These are phyloP conservation scores for Talaromyces pinophilus DNA, from an alignment of 2,329 filamentous ascomycete genomes.

Conservation along the genomic window DNA sequence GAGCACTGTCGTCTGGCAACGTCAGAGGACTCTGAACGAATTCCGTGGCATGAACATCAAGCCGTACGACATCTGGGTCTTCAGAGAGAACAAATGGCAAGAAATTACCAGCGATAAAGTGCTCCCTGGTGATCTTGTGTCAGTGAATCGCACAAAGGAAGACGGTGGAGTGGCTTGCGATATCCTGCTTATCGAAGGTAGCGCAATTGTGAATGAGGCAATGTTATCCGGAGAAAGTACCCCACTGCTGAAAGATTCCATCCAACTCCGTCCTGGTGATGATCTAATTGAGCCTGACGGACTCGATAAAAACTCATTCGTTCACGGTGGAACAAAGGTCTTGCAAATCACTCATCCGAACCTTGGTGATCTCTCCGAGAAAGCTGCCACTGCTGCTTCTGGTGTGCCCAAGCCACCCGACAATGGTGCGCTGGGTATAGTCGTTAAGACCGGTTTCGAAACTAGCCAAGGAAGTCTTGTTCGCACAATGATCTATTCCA, in stretches of 20 bases:
- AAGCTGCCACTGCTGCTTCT: slow-evolving; percentile 67
- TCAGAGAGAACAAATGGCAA: slow-evolving; percentile 81
- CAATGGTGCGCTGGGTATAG: slow-evolving; percentile 88
- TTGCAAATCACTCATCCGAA: slow-evolving; percentile 90
- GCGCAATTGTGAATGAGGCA: slow-evolving; percentile 96
- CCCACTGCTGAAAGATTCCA: slow-evolving; percentile 90
- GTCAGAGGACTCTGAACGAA: slow-evolving; percentile 90
- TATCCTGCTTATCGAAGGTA: slow-evolving; percentile 91
- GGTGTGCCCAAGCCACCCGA: slow-evolving; percentile 85
- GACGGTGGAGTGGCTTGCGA: slow-evolving; percentile 96
- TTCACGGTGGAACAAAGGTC: slow-evolving; percentile 97
- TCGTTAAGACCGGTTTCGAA: slow-evolving; percentile 97
- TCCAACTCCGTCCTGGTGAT: slow-evolving; percentile 83
- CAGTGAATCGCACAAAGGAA: slow-evolving; percentile 90
- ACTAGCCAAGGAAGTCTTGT: slow-evolving; percentile 97
- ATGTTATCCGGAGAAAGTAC: slow-evolving; percentile 99
- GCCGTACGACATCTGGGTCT: slow-evolving; percentile 92
- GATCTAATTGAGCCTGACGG: slow-evolving; percentile 82
- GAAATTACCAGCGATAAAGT: slow-evolving; percentile 89
- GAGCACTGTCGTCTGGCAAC: slow-evolving; percentile 98
- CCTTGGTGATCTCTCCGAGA: slow-evolving; percentile 64
- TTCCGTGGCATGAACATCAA: slow-evolving; percentile 99
- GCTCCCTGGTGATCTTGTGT: slow-evolving; percentile 89
- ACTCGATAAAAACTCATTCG: slow-evolving; percentile 92
- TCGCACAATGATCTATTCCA: slow-evolving; percentile 99